phyloP scores from a whole-genome alignment of 306 rosid genomes.

The Purshia tridentata region DNA sequence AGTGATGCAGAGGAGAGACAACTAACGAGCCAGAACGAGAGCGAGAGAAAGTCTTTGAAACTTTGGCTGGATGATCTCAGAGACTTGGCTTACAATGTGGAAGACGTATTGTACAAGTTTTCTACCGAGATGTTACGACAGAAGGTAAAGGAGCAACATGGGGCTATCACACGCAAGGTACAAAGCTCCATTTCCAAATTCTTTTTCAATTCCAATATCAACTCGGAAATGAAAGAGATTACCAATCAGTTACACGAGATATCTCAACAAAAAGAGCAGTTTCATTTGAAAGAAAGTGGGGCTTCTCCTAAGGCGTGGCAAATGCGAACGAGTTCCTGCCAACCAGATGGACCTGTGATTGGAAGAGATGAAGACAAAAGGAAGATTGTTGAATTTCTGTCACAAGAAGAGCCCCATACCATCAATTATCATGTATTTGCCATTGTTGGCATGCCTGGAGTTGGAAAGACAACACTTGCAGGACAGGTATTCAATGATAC shows the following conservation, averaged over 20 bases:
- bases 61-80: no score
- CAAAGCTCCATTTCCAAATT: no score
- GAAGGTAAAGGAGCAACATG: no score
- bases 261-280: not conserved
- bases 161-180: no score
- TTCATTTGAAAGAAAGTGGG: not conserved
- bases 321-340: not conserved
- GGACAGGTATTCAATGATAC: not conserved
- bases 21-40: not conserved
- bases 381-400: not conserved
- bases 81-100: no score
- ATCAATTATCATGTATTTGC: not conserved
- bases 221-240: not conserved
- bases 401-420: not conserved
- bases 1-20: no score
- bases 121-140: not conserved
- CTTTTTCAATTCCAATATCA: not conserved
- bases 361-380: conserved; percentile 24
- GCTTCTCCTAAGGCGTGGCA: not conserved
- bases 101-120: conserved; percentile 15
- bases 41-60: no score
- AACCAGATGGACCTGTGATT: conserved; percentile 9
- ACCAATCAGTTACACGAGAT: not conserved
- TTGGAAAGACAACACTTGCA: conserved; percentile 10
- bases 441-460: conserved; percentile 9